A percentile compares a stretch with the other conserved stretches of the same genome.
phyloP scores from a whole-genome alignment of 106 monocot species.

The Cymbidium sinense region DNA sequence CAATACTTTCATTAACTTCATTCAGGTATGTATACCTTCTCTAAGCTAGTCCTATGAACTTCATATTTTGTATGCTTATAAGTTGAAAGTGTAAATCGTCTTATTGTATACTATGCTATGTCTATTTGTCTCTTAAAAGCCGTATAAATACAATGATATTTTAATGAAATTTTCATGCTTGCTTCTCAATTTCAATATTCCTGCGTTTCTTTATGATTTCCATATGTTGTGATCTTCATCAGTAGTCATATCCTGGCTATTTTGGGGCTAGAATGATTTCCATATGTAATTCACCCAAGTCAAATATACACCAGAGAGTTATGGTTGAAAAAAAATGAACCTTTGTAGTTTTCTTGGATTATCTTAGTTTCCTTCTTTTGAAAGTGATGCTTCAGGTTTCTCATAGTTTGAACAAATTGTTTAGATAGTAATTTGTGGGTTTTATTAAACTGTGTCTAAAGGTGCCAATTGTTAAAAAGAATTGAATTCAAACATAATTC shows the following conservation, averaged over 20 bases:
- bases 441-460: not conserved
- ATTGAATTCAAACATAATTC: no score
- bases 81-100: not conserved
- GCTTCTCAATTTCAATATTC: not conserved
- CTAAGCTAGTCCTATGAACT: not conserved
- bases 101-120: not conserved
- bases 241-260: not conserved
- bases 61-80: not conserved
- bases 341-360: no score
- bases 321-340: not conserved
- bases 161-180: no score
- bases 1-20: conserved; percentile 55
- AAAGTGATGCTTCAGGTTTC: not conserved
- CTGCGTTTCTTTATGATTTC: not conserved
- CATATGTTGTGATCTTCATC: not conserved
- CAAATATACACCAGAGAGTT: not conserved
- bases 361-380: not conserved
- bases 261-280: not conserved
- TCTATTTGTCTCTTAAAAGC: not conserved
- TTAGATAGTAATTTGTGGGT: not conserved
- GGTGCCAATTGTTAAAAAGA: no score
- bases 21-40: conserved; percentile 50
- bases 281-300: not conserved
- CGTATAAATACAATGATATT: not conserved
- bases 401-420: not conserved